Percentiles rank a stretch among this genome's conserved stretches.
These are phyloP conservation scores for Trichophaea hybrida DNA, from an alignment of 2,329 filamentous ascomycete genomes.

Conservation along the genomic window DNA sequence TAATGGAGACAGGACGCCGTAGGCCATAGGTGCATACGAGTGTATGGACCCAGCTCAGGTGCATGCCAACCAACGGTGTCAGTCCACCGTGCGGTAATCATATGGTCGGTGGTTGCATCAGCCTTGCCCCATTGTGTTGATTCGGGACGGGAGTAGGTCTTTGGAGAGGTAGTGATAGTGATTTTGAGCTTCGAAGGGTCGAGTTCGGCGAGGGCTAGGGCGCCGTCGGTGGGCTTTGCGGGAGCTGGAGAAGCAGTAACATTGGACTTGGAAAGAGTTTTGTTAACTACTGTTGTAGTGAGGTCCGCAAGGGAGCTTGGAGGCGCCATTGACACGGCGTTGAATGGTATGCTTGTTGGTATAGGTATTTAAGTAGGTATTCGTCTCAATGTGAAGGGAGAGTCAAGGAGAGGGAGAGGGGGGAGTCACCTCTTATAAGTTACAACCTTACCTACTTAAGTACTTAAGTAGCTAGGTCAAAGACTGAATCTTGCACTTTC, in stretches of 20 bases:
- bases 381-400: too few relatives aligned
- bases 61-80: constrained; percentile 51
- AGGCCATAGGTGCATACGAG: constrained; percentile 62
- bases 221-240: not conserved
- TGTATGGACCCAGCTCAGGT: constrained; percentile 62
- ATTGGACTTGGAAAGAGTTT: not conserved
- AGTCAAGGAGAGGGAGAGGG: too few relatives aligned
- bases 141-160: constrained; percentile 36
- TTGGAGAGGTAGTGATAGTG: constrained; percentile 39
- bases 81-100: constrained; percentile 63
- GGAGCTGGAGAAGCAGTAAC: not conserved
- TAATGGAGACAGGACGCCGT: constrained; percentile 75
- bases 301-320: constrained; percentile 1
- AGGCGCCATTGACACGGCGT: not conserved
- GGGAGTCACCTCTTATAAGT: too few relatives aligned
- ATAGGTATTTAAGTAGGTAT: too few relatives aligned
- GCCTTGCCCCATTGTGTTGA: constrained; percentile 9
- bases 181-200: constrained; percentile 47
- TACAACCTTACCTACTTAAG: too few relatives aligned
- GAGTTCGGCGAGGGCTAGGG: constrained; percentile 10
- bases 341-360: too few relatives aligned
- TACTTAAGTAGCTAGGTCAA: too few relatives aligned
- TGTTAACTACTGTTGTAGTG: not conserved
- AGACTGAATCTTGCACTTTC: too few relatives aligned
- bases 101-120: constrained; percentile 58